These are phyloP conservation scores for Cylindrodendrum hubeiense DNA, from an alignment of 2,329 filamentous ascomycete genomes.

Conservation along the genomic window DNA sequence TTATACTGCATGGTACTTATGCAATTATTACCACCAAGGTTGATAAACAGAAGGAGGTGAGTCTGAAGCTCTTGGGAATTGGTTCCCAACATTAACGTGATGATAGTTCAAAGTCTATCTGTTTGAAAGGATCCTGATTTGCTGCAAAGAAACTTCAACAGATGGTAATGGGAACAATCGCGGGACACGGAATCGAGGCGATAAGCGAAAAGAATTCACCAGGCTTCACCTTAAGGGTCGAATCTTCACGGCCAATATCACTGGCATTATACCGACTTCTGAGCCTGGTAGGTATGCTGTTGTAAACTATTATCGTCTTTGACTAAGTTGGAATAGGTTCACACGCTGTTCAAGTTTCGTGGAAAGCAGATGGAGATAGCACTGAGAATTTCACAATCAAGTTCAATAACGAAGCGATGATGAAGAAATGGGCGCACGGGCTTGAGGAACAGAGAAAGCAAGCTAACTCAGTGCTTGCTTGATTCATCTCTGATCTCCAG, in stretches of 20 bases:
- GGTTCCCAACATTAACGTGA: conserved; percentile 26
- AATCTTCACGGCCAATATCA: conserved; percentile 99
- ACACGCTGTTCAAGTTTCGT: conserved; percentile 97
- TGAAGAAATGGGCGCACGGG: conserved; percentile 90
- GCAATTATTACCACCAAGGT: conserved; percentile 90
- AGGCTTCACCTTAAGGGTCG: conserved; percentile 95
- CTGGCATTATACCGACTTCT: conserved; percentile 88
- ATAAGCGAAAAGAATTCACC: conserved; percentile 49
- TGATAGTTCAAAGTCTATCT: conserved; percentile 94
- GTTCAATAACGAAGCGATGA: conserved; percentile 89
- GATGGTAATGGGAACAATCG: conserved; percentile 74
- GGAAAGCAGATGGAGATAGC: conserved; percentile 93
- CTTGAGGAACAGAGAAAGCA: conserved; percentile 82
- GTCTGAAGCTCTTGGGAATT: conserved; percentile 44
- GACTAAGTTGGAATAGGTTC: conserved; percentile 71
- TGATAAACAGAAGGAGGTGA: conserved; percentile 90
- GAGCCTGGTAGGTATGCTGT: conserved; percentile 78
- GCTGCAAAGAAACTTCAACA: conserved; percentile 97
- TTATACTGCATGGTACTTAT: conserved; percentile 90
- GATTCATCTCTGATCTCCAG: too few relatives aligned
- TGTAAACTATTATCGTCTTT: conserved; percentile 6
- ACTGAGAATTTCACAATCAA: conserved; percentile 97
- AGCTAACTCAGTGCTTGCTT: too few relatives aligned
- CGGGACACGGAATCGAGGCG: conserved; percentile 71
- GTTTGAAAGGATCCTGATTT: conserved; percentile 94